Conservation (phyloP, 371 early-diverging fungal genomes). For the Syncephalastrum racemosum region DNA sequence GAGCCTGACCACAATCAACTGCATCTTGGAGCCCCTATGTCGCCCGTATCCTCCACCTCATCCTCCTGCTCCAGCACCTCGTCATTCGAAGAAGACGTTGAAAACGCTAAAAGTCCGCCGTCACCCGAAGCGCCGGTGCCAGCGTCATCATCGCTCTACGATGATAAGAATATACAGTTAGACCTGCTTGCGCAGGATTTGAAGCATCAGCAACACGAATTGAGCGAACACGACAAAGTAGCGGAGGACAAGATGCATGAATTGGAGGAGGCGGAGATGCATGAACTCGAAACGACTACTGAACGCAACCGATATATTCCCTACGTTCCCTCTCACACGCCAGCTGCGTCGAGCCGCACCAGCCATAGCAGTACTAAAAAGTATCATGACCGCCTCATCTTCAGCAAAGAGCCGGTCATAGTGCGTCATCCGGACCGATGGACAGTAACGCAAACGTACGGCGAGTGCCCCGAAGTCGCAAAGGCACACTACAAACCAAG, state of each 20-base stretch:
- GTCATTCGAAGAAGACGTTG: too few species aligned
- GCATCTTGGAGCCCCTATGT: background rate
- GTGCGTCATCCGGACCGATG: conserved; percentile 19
- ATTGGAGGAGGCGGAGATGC: conserved; percentile 17
- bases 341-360: background rate
- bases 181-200: conserved; percentile 16
- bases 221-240: conserved; percentile 1
- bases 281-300: conserved; percentile 15
- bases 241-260: conserved; percentile 12
- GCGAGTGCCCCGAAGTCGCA: conserved; percentile 11
- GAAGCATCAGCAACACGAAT: conserved; percentile 10
- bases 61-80: background rate
- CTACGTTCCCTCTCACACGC: conserved; percentile 20
- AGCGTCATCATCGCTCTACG: too few species aligned
- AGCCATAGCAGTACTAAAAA: conserved; percentile 1
- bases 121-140: too few species aligned
- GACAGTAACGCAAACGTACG: conserved; percentile 28
- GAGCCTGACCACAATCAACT: conserved; percentile 9
- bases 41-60: background rate
- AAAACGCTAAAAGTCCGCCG: too few species aligned
- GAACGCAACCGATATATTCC: conserved; percentile 38
- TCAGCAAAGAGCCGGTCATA: conserved; percentile 21
- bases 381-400: conserved; percentile 16
- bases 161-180: background rate
- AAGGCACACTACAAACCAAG: conserved; percentile 11